phyloP scores from a whole-genome alignment of 176 grass and related monocot genomes.

The Paspalum vaginatum region DNA sequence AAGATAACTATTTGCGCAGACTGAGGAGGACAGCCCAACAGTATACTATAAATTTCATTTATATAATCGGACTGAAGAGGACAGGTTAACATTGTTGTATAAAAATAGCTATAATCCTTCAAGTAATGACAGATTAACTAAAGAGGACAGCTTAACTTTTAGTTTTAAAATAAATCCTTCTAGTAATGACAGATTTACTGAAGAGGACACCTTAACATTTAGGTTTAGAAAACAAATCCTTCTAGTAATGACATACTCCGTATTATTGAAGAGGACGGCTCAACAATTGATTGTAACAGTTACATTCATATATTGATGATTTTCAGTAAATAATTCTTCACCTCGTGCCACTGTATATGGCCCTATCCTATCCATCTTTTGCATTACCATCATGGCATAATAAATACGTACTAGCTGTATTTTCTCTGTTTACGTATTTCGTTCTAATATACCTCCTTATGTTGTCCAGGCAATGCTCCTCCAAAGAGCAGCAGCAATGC shows the following conservation, averaged over 20 bases:
- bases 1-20: slow-evolving; percentile 14
- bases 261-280: slow-evolving; percentile 36
- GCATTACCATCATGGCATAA: not conserved
- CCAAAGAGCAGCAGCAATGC: slow-evolving; percentile 47
- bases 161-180: not conserved
- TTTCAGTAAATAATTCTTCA: not conserved
- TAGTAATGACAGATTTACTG: slow-evolving; percentile 24
- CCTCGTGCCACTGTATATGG: too few species aligned
- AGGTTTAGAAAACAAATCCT: not conserved
- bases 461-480: slow-evolving; percentile 49
- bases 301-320: not conserved
- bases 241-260: not conserved
- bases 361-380: slow-evolving; percentile 30
- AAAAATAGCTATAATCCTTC: not conserved
- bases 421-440: slow-evolving; percentile 12
- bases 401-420: not conserved
- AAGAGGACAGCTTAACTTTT: slow-evolving; percentile 36
- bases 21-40: slow-evolving; percentile 41
- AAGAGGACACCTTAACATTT: slow-evolving; percentile 22
- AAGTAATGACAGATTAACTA: not conserved
- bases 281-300: slow-evolving; percentile 17
- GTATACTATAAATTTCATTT: slow-evolving; percentile 22
- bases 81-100: slow-evolving; percentile 23
- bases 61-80: slow-evolving; percentile 34
- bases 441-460: slow-evolving; percentile 10